Evolutionary conservation across 1,139 yeast species (phyloP).

Genomic region (Lodderomyces theae): DNA sequence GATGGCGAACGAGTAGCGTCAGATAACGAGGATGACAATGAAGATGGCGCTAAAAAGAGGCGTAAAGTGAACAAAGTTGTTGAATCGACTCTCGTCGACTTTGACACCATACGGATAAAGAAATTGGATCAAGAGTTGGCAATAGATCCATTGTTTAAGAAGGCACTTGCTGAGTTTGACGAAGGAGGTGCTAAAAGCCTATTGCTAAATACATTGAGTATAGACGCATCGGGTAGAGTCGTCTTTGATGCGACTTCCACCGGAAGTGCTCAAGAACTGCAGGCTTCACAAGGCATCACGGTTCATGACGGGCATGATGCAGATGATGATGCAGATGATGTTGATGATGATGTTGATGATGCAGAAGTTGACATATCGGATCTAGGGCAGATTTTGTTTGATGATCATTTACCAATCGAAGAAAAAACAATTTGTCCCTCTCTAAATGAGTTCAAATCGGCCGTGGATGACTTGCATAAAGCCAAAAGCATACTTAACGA

Average conservation of each 20-base stretch:
- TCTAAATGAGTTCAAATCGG: conserved; percentile 52
- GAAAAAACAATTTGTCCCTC: conserved; percentile 58
- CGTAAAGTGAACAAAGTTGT: conserved; percentile 40
- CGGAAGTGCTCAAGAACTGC: conserved; percentile 19
- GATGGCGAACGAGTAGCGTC: conserved; percentile 19
- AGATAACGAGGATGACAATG: conserved; percentile 18
- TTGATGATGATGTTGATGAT: conserved; percentile 11
- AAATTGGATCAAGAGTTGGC: conserved; percentile 74
- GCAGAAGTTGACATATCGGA: conserved; percentile 1
- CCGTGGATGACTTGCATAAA: conserved; percentile 54
- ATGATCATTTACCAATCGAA: conserved; percentile 21
- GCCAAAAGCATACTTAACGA: conserved; percentile 54
- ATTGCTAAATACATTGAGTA: conserved; percentile 64
- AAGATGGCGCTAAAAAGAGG: conserved; percentile 22
- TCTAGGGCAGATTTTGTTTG: conserved; percentile 21
- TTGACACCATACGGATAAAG: conserved; percentile 61
- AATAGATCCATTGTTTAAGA: conserved; percentile 85
- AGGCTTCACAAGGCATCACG: too few species aligned
- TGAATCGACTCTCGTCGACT: conserved; percentile 48
- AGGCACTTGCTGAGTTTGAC: conserved; percentile 87
- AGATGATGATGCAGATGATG: conserved; percentile 12
- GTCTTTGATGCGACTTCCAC: conserved; percentile 56
- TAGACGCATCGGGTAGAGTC: conserved; percentile 59
- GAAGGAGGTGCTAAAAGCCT: conserved; percentile 94
- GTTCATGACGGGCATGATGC: too few species aligned